Percentiles rank a stretch among this genome's conserved stretches.
Conservation (phyloP, 1,284 basidiomycete species). For the Porogramme epimiltina region DNA sequence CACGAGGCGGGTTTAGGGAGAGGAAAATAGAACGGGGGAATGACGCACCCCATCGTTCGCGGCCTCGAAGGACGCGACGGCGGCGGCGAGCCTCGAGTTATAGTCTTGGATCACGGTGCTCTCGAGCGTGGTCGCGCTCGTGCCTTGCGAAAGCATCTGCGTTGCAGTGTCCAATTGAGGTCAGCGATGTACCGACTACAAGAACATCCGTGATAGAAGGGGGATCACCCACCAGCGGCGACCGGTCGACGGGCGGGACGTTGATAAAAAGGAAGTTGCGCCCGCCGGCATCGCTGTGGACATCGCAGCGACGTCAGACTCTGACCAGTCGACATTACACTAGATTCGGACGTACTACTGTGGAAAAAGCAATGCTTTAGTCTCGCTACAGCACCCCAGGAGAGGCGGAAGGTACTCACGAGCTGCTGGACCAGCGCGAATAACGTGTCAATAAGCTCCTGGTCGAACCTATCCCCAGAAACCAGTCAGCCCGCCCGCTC, state of each 20-base stretch:
- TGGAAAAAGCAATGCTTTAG: not conserved
- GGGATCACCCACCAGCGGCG: slow-evolving; percentile 46
- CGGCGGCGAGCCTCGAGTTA: slow-evolving; percentile 48
- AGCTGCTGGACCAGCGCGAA: slow-evolving; percentile 57
- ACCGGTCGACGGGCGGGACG: slow-evolving; percentile 57
- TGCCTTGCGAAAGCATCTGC: slow-evolving; percentile 50
- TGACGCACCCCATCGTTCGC: slow-evolving; percentile 45
- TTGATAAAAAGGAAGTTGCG: slow-evolving; percentile 63
- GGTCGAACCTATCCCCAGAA: slow-evolving; percentile 42
- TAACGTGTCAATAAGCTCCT: slow-evolving; percentile 50
- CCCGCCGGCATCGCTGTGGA: slow-evolving; percentile 44
- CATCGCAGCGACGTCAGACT: not conserved
- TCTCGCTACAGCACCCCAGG: not conserved
- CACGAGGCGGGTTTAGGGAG: no score
- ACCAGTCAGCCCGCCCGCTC: no score
- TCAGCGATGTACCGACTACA: no score
- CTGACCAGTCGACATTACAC: not conserved
- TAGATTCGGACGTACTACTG: slow-evolving; percentile 33
- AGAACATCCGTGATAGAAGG: no score
- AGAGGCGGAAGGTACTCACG: slow-evolving; percentile 35
- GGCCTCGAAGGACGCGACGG: slow-evolving; percentile 41
- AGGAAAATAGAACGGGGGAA: no score
- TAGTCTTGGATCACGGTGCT: slow-evolving; percentile 51
- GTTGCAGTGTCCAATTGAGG: no score
- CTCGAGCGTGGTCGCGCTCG: slow-evolving; percentile 43